These are phyloP conservation scores for Elymus sibiricus DNA, from an alignment of 176 grass and related monocot species.

Conservation along the genomic window DNA sequence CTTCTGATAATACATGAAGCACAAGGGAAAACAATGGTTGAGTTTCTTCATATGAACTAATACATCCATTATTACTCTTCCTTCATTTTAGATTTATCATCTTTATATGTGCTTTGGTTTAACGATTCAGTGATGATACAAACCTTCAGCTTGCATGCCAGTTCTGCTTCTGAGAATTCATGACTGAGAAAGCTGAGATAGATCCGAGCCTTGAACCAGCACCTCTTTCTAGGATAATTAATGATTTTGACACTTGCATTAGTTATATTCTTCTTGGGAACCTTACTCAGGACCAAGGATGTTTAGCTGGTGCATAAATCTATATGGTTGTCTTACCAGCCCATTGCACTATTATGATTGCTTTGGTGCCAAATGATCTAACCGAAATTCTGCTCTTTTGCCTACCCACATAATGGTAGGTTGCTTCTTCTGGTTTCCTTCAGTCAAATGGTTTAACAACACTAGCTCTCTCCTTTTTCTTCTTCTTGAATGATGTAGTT, in stretches of 20 bases:
- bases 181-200: conserved; percentile 54
- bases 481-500: neutral
- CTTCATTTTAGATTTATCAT: neutral
- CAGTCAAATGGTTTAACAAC: neutral
- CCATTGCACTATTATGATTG: conserved; percentile 41
- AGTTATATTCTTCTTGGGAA: conserved; percentile 34
- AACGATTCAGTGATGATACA: conserved; percentile 37
- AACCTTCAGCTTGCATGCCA: conserved; percentile 49
- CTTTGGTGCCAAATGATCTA: conserved; percentile 64
- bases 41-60: conserved; percentile 66
- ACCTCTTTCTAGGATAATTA: neutral
- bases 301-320: conserved; percentile 37
- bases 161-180: conserved; percentile 80
- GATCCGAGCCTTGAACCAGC: conserved; percentile 10
- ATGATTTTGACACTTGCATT: neutral
- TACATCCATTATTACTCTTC: neutral
- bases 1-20: conserved; percentile 61
- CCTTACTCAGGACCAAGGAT: conserved; percentile 17
- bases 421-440: neutral
- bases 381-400: conserved; percentile 15
- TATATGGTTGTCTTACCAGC: conserved; percentile 67
- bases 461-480: neutral
- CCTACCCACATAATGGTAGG: neutral
- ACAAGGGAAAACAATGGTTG: conserved; percentile 52
- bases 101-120: neutral